These are phyloP conservation scores for Curvularia sp. DNA, from an alignment of 2,329 filamentous ascomycete genomes.

Conservation along the genomic window DNA sequence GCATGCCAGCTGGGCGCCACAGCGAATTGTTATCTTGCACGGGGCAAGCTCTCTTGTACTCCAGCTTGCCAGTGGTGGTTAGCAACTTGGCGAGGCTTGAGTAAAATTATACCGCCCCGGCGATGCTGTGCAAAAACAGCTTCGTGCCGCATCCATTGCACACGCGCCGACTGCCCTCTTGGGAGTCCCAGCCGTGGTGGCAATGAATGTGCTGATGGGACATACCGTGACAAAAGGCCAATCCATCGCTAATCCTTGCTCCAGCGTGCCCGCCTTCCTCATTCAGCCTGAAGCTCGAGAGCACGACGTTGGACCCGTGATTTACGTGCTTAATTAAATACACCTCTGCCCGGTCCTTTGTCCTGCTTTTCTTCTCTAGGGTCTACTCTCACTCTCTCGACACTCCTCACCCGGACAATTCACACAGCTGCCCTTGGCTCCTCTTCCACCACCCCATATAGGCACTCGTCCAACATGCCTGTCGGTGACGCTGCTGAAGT, in stretches of 20 bases:
- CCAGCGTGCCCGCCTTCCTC: conserved; percentile 23
- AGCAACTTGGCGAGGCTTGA: conserved; percentile 28
- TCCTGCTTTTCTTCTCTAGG: conserved; percentile 11
- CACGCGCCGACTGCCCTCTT: conserved; percentile 11
- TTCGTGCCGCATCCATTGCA: conserved; percentile 15
- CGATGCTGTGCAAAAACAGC: conserved; percentile 23
- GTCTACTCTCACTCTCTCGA: conserved; percentile 13
- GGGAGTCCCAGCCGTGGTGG: conserved; percentile 30
- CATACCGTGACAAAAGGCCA: conserved; percentile 7
- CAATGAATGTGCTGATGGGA: conserved; percentile 24
- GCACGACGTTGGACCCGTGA: conserved; percentile 13
- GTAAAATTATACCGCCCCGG: conserved; percentile 14
- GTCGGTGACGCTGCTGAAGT: conserved; percentile 35
- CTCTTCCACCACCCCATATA: not conserved
- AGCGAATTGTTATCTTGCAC: conserved; percentile 20
- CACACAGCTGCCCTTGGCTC: conserved; percentile 12
- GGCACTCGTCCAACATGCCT: conserved; percentile 36
- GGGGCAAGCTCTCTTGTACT: conserved; percentile 23
- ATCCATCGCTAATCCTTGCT: conserved; percentile 17
- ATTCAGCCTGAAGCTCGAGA: conserved; percentile 14
- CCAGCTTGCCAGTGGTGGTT: conserved; percentile 20
- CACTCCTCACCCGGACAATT: conserved; percentile 22
- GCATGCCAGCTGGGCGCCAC: conserved; percentile 19
- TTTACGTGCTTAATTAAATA: conserved; percentile 21
- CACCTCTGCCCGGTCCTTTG: conserved; percentile 12